phyloP scores from a whole-genome alignment of 495 filamentous ascomycete species.

The Neurospora sp. region DNA sequence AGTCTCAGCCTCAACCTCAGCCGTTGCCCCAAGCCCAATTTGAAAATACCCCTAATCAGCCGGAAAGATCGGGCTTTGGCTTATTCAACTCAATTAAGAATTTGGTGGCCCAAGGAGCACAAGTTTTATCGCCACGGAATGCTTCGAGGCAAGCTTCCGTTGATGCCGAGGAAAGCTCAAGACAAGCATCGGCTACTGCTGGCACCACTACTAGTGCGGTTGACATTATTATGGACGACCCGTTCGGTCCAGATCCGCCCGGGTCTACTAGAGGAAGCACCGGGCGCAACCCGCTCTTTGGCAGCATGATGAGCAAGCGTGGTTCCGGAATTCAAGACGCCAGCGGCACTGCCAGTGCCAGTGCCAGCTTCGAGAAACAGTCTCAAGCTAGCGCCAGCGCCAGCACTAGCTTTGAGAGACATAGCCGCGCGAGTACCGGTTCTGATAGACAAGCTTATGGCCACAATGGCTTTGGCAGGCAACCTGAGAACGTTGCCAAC shows the following conservation, averaged over 20 bases:
- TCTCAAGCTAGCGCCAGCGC: not conserved
- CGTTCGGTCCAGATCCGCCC: conserved; percentile 21
- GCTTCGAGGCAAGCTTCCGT: not conserved
- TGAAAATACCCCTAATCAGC: not conserved
- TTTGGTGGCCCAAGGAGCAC: conserved; percentile 17
- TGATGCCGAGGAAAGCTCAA: not conserved
- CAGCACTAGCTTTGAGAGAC: not conserved
- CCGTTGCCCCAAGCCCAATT: not conserved
- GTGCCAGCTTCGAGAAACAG: not conserved
- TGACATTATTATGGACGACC: conserved; percentile 16
- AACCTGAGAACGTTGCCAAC: not conserved
- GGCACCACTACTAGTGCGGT: not conserved
- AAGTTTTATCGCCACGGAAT: conserved; percentile 16
- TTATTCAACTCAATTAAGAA: conserved; percentile 17
- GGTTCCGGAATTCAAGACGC: not conserved
- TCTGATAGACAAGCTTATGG: not conserved
- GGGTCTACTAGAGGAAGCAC: conserved; percentile 10
- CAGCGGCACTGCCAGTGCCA: not conserved
- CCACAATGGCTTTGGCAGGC: not conserved
- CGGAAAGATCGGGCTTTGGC: conserved; percentile 16
- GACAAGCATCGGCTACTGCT: not conserved
- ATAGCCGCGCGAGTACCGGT: not conserved
- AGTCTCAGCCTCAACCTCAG: not conserved
- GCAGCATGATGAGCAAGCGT: conserved; percentile 3
- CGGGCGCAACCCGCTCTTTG: conserved; percentile 12